phyloP scores from a whole-genome alignment of 441 rosid genomes.

The Brassica balearica region DNA sequence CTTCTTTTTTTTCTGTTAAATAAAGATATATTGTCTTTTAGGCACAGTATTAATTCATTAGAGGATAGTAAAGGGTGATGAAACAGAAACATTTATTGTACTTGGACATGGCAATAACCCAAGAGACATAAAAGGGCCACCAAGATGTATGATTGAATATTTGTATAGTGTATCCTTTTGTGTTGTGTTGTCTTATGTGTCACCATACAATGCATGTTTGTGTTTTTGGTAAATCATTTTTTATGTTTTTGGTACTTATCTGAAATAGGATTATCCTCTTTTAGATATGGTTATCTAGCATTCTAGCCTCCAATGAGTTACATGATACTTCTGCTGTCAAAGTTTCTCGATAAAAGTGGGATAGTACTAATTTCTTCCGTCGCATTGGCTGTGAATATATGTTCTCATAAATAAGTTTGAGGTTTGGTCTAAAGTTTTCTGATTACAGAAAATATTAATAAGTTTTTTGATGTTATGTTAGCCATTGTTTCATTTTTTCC shows the following conservation, averaged over 20 bases:
- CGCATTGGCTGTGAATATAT: not conserved
- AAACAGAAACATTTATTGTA: conserved; percentile 25
- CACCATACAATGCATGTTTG: conserved; percentile 37
- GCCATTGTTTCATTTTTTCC: not conserved
- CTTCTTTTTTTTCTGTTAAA: not conserved
- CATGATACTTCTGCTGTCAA: conserved; percentile 7
- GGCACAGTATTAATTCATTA: conserved; percentile 1
- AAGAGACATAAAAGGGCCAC: conserved; percentile 38
- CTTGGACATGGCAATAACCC: conserved; percentile 25
- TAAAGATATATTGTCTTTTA: conserved; percentile 18
- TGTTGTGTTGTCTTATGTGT: conserved; percentile 40
- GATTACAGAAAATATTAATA: not conserved
- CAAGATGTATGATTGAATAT: conserved; percentile 35
- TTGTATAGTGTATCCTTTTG: conserved; percentile 29
- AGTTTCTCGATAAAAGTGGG: not conserved
- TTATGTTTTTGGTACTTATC: conserved; percentile 18
- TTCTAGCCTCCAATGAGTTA: not conserved
- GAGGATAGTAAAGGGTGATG: conserved; percentile 26
- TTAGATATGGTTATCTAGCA: conserved; percentile 8
- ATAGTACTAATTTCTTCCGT: not conserved
- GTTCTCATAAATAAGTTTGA: not conserved
- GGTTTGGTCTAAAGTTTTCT: not conserved
- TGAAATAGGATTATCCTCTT: conserved; percentile 1
- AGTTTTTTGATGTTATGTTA: not conserved
- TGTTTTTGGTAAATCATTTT: conserved; percentile 6